Base-by-base conservation (phyloP, 2,329 filamentous ascomycete species). In the Colletotrichum sp. region DNA sequence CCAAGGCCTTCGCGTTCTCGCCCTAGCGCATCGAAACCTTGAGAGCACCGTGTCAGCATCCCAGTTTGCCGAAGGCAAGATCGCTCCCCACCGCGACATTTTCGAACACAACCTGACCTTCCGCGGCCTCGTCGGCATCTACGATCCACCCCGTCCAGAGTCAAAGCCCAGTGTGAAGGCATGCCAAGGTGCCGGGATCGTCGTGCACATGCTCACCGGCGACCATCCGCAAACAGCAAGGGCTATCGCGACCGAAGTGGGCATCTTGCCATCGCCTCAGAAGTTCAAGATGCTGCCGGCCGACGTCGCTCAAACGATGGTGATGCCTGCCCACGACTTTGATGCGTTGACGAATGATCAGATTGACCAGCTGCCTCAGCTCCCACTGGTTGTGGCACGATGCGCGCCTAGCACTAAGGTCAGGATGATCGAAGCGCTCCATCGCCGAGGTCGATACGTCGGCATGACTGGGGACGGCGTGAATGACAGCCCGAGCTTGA, bases 341-440 rank as follows among this genome's bases (percentile, higher is more conserved):
- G 93, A 94, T 80, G 88, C 89, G 26, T 84, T 94, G 28, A 88
- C 87, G 3, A 92, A 94, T 52, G 88, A 91, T 0, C 87, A 94
- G 78, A 91, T 94, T 38, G 93, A 94, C 77, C 79, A 86, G 13
- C 87, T 94, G 10, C 92, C 92, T 1, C 89, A 92, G 4, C 84
- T 94, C 1, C 93, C 93, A 5, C 86, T 94, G 4, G 93, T 94
- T 6, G 92, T 94, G 76, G 93, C 93, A 43, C 89, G 93, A 30
- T 94, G 93, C 79, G 91, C 92, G 4, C 93, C 93, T 2, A 89
- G 90, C 68, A 94, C 93, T 15, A 95, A 95, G 82, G 92, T 94
- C 21, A 89, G 93, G 71, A 94, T 95, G 93, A 94, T 95, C 77
- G 92, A 94, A 77, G 93, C 93, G 18, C 88, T 94, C 15, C 93